These are phyloP conservation scores for Monilinia laxa DNA, from an alignment of 2,329 filamentous ascomycete genomes.

Conservation along the genomic window DNA sequence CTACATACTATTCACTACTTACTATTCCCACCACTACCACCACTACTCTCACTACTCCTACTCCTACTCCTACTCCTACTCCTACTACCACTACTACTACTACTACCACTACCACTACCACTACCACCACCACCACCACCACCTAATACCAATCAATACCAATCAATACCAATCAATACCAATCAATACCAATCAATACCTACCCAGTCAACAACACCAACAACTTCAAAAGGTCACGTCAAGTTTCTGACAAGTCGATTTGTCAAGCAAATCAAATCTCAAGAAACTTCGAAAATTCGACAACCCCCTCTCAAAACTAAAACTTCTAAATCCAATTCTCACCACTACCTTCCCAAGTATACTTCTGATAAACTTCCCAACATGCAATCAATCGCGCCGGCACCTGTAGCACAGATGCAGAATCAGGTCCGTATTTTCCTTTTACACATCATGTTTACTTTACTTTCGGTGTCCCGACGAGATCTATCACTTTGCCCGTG, in stretches of 20 bases:
- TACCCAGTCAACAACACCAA: too few species aligned
- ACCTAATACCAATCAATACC: neutral
- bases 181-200: neutral
- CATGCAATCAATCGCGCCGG: conserved; percentile 40
- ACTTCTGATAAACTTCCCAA: neutral
- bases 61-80: neutral
- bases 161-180: neutral
- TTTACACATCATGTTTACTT: conserved; percentile 5
- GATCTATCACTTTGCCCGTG: conserved; percentile 12
- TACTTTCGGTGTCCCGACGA: neutral
- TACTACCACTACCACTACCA: too few species aligned
- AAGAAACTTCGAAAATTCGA: neutral
- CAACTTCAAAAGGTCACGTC: conserved; percentile 2
- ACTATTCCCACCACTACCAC: too few species aligned
- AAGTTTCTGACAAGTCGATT: conserved; percentile 22
- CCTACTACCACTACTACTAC: too few species aligned
- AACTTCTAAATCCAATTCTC: neutral
- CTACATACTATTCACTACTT: too few species aligned
- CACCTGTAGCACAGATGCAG: conserved; percentile 37
- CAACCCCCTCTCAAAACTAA: neutral
- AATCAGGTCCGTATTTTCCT: conserved; percentile 34
- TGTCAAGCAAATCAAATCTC: conserved; percentile 20
- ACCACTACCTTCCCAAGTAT: neutral
- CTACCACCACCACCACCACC: neutral
- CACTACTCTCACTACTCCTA: too few species aligned